phyloP scores from a whole-genome alignment of 257 asterid genomes.

The Nicotiana tomentosiformis region DNA sequence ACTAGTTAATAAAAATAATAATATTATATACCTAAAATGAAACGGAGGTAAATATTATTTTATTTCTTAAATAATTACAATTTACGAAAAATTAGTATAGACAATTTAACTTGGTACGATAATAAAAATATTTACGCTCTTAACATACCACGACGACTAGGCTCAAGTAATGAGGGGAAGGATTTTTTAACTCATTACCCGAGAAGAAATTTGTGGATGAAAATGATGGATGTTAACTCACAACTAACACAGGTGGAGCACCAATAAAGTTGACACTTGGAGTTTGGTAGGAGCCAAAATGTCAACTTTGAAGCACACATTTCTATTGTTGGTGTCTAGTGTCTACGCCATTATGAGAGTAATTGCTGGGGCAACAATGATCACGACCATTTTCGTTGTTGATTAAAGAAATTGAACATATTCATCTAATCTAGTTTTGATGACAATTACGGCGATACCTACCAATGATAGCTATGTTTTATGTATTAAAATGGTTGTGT shows the following conservation, averaged over 20 bases:
- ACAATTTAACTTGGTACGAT: too few relatives aligned
- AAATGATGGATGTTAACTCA: slow-evolving; percentile 15
- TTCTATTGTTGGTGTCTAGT: neutral
- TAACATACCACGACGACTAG: too few relatives aligned
- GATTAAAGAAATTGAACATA: neutral
- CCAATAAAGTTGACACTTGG: neutral
- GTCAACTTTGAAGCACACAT: slow-evolving; percentile 12
- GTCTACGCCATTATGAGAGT: slow-evolving; percentile 6
- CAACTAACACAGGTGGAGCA: slow-evolving; percentile 13
- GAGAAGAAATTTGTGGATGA: slow-evolving; percentile 21
- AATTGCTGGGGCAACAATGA: slow-evolving; percentile 11
- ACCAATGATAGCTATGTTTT: neutral
- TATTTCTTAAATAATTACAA: too few relatives aligned
- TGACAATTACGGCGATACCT: neutral
- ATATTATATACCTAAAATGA: too few relatives aligned
- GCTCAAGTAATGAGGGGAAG: too few relatives aligned
- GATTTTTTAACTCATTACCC: too few relatives aligned
- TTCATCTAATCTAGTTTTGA: neutral
- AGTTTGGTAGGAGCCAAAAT: neutral
- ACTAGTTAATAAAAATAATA: too few relatives aligned
- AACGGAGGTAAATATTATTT: too few relatives aligned
- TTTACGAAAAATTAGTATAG: too few relatives aligned
- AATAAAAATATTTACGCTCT: too few relatives aligned
- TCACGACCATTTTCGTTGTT: neutral
- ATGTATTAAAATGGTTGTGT: too few relatives aligned